Base-by-base conservation (phyloP, 2,329 filamentous ascomycete species). In the Fusarium torulosum region DNA sequence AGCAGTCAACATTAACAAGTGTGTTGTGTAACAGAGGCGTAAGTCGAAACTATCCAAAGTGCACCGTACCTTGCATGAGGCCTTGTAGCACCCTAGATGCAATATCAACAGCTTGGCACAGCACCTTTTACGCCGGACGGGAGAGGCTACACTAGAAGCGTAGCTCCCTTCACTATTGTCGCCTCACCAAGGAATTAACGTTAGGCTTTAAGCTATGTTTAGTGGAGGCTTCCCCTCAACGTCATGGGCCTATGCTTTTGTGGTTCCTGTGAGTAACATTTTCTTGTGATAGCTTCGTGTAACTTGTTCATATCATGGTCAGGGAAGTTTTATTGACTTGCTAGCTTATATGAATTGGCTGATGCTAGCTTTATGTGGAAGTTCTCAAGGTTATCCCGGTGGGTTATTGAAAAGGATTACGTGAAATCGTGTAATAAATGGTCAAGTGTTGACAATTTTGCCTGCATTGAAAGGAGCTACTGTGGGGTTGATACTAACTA, bases 71-170 rank as follows among this genome's bases (percentile, higher is more conserved):
- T 64, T 53, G 53, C 41, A 57, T 57, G 51, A 57, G 37, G n/a
- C 29, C n/a, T 44, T 31, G 43, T 38, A 50, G 7, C 10, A 41
- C 45, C 11, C 10, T 29, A 8, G 11, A 33, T 19, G 50, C 13
- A 49, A 27, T 19, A 45, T 40, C n/a, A 31, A 43, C 25, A 29
- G 21, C 56, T 66, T 62, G 56, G 56, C 62, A 31, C 43, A 41
- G 59, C 53, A 62, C 6, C 11, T 33, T 29, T 29, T 45, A 46
- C 13, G 27, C 43, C 55, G 38, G 45, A 10, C 17, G 38, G 27
- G 20, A 50, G 46, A 14, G 29, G 21, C 35, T 38, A 50, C 41
- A 46, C 38, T 27, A 29, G 29, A 31, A n/a, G 40, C n/a, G 35
- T 59, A 10, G 37, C 37, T 49, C 35, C 45, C 29, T 42, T 31